These are phyloP conservation scores for Clonostachys sp. DNA, from an alignment of 2,329 filamentous ascomycete species.

Conservation along the genomic window DNA sequence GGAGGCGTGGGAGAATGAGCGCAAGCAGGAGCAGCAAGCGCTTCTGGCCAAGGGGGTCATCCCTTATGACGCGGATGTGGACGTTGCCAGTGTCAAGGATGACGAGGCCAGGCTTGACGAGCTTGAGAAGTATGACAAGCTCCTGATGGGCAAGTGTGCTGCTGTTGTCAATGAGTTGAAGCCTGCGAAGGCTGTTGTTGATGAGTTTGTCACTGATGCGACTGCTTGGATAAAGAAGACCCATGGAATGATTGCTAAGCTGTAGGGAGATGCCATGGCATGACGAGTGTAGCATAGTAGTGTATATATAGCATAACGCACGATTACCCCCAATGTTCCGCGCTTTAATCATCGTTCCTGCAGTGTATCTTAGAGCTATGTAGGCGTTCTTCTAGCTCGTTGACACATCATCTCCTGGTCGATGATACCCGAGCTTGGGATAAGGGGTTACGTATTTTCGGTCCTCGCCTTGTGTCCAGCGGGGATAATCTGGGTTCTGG, in stretches of 20 bases:
- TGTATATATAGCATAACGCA: no score
- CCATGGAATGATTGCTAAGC: slow-evolving; percentile 64
- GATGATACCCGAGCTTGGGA: no score
- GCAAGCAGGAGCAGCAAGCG: slow-evolving; percentile 84
- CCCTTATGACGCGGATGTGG: slow-evolving; percentile 90
- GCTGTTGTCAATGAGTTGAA: slow-evolving; percentile 93
- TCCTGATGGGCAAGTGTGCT: slow-evolving; percentile 94
- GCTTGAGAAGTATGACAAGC: slow-evolving; percentile 87
- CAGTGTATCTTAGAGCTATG: no score
- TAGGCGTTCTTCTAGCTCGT: no score
- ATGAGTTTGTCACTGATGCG: slow-evolving; percentile 87
- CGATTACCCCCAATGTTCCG: no score
- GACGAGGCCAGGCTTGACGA: slow-evolving; percentile 74
- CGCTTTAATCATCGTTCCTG: no score
- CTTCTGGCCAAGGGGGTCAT: slow-evolving; percentile 85
- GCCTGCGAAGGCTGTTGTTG: slow-evolving; percentile 84
- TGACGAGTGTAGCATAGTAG: no score
- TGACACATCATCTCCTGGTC: no score
- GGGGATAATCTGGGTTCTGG: no score
- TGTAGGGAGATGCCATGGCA: slow-evolving; percentile 37
- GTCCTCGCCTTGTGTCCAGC: no score
- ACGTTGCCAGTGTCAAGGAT: slow-evolving; percentile 61
- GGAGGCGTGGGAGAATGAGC: slow-evolving; percentile 92
- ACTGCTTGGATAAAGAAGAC: slow-evolving; percentile 65
- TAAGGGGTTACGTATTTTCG: no score